Percentiles rank a stretch among this genome's conserved stretches.
Evolutionary conservation across 2,329 filamentous ascomycete genomes (phyloP).

Genomic region (Sarocladiaceae sp.): DNA sequence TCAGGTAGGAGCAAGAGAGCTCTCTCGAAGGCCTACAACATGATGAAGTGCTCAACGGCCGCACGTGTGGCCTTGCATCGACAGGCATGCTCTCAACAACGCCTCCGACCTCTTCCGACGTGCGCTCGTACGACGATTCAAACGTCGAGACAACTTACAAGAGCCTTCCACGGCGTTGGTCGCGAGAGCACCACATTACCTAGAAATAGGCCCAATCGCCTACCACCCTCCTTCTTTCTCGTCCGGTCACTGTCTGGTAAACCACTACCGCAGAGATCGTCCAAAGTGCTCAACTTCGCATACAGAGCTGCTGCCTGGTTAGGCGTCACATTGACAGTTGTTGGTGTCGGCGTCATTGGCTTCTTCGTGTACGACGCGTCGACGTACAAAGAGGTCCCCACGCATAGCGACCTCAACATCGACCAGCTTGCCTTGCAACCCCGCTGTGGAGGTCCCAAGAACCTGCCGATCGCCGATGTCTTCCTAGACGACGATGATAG

Average conservation of each 20-base stretch:
- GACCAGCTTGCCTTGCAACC: conserved; percentile 78
- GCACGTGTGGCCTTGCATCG: too few relatives aligned
- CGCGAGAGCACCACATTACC: neutral
- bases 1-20: too few relatives aligned
- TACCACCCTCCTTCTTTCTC: conserved; percentile 14
- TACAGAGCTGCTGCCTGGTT: conserved; percentile 57
- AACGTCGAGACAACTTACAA: neutral
- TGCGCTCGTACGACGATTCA: neutral
- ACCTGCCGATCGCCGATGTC: conserved; percentile 82
- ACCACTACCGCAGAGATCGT: conserved; percentile 43
- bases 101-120: neutral
- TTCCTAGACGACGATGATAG: conserved; percentile 85
- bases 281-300: conserved; percentile 48
- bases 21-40: too few relatives aligned
- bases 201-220: neutral
- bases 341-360: conserved; percentile 62
- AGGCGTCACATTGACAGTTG: conserved; percentile 68
- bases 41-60: too few relatives aligned
- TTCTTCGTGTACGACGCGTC: conserved; percentile 94
- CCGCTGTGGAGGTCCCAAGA: conserved; percentile 82
- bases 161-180: conserved; percentile 1
- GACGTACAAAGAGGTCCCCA: conserved; percentile 72
- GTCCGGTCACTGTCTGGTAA: conserved; percentile 43
- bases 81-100: too few relatives aligned
- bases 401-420: conserved; percentile 69